phyloP scores from a whole-genome alignment of 2,329 filamentous ascomycete species.

The Fusarium sp. region DNA sequence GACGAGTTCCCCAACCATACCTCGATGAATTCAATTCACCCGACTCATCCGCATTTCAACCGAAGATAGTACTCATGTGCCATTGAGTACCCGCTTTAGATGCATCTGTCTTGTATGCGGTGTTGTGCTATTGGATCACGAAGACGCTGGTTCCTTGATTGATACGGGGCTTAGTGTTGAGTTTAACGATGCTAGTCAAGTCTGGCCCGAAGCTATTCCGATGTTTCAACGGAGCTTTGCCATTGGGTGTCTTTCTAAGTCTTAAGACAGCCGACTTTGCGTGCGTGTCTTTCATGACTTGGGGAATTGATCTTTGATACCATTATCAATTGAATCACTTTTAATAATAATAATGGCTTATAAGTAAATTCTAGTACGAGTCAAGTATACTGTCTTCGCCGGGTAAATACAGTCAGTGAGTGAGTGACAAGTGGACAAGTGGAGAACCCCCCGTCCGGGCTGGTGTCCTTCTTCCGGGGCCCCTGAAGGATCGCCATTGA shows the following conservation, averaged over 20 bases:
- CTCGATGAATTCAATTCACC: slow-evolving; percentile 12
- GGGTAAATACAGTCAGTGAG: slow-evolving; percentile 4
- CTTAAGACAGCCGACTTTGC: not conserved
- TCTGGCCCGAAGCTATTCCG: slow-evolving; percentile 30
- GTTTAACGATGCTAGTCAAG: slow-evolving; percentile 7
- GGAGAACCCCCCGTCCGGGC: not conserved
- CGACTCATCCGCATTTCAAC: slow-evolving; percentile 36
- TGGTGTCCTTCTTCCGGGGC: slow-evolving; percentile 9
- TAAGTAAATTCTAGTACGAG: not conserved
- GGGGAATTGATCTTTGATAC: rapidly evolving
- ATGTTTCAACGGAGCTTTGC: slow-evolving; percentile 32
- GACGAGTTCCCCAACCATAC: slow-evolving; percentile 7
- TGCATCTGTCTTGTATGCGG: slow-evolving; percentile 25
- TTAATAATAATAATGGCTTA: rapidly evolving
- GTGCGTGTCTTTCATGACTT: not conserved
- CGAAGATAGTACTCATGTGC: slow-evolving; percentile 37
- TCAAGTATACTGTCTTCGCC: not conserved
- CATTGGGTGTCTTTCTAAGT: not conserved
- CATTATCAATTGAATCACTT: too few species aligned
- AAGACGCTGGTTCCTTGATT: slow-evolving; percentile 27
- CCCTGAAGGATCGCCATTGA: slow-evolving; percentile 40
- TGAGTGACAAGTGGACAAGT: not conserved
- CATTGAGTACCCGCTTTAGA: slow-evolving; percentile 36
- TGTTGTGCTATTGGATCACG: slow-evolving; percentile 39
- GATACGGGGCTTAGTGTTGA: slow-evolving; percentile 8